Conservation (phyloP, 192 early-diverging fungal genomes). For the Podila epigama region DNA sequence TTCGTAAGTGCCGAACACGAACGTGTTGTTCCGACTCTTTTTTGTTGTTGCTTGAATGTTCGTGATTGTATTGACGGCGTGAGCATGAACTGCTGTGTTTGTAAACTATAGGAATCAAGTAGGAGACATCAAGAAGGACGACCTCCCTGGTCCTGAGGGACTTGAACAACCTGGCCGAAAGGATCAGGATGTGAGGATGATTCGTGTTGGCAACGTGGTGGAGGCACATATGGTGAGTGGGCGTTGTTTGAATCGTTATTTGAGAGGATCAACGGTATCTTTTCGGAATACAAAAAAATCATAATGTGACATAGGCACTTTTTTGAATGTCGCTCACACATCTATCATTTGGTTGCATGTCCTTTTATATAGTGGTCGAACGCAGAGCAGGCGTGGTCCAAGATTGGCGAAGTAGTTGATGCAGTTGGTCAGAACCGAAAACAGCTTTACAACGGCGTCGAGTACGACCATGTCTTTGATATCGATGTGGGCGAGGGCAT, state of each 20-base stretch:
- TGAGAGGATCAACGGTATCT: too few species aligned
- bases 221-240: constrained; percentile 83
- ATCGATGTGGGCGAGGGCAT: constrained; percentile 89
- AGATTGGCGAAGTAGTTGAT: constrained; percentile 95
- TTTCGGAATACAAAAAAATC: not conserved
- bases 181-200: constrained; percentile 91
- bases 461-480: constrained; percentile 99
- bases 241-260: too few species aligned
- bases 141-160: constrained; percentile 80
- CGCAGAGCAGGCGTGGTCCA: constrained; percentile 70
- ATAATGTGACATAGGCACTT: not conserved
- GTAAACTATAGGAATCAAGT: constrained; percentile 69
- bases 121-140: constrained; percentile 82
- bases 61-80: too few species aligned
- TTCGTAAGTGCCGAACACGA: constrained; percentile 51
- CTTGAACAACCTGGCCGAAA: constrained; percentile 73
- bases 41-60: too few species aligned
- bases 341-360: constrained; percentile 1
- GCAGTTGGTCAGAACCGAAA: constrained; percentile 78
- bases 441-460: constrained; percentile 81
- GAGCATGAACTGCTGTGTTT: too few species aligned
- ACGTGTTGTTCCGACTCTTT: too few species aligned
- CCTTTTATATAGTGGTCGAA: constrained; percentile 68
- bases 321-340: not conserved
- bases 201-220: constrained; percentile 73